Evolutionary conservation across 768 basidiomycete species (phyloP).

Genomic region (Mycena capillaripes): DNA sequence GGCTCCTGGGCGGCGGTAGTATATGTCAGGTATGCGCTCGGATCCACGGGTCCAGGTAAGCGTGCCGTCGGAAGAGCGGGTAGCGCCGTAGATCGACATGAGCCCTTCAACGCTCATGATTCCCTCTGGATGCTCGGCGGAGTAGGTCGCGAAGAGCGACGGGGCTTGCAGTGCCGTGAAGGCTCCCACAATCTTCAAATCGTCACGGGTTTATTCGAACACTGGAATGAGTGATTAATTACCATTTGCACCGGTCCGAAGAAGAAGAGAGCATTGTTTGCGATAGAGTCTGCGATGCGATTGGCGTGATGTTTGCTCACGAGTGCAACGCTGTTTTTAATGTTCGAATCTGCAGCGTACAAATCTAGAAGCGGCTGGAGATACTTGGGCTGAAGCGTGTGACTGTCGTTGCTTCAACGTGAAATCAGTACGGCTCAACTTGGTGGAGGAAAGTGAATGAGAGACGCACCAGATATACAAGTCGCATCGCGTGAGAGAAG

Average conservation of each 20-base stretch:
- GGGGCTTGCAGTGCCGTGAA: constrained; percentile 20
- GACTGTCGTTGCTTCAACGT: constrained; percentile 18
- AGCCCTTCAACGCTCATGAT: constrained; percentile 21
- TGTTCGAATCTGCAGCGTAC: constrained; percentile 15
- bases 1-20: constrained; percentile 19
- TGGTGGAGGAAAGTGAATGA: constrained; percentile 25
- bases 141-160: constrained; percentile 22
- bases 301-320: constrained; percentile 21
- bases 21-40: constrained; percentile 20
- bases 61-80: constrained; percentile 18
- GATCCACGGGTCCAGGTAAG: constrained; percentile 23
- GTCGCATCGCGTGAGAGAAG: constrained; percentile 28
- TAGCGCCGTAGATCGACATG: constrained; percentile 18
- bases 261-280: constrained; percentile 21
- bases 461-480: constrained; percentile 26
- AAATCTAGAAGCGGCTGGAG: constrained; percentile 21
- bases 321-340: constrained; percentile 20
- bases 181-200: constrained; percentile 22
- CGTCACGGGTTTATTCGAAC: constrained; percentile 14
- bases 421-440: constrained; percentile 24
- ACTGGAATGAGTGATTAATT: constrained; percentile 18
- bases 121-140: constrained; percentile 22
- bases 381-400: constrained; percentile 18
- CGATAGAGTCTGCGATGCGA: constrained; percentile 20
- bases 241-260: constrained; percentile 21